Evolutionary conservation across 192 early-diverging fungal species (phyloP).

Genomic region (Coemansia sp.): DNA sequence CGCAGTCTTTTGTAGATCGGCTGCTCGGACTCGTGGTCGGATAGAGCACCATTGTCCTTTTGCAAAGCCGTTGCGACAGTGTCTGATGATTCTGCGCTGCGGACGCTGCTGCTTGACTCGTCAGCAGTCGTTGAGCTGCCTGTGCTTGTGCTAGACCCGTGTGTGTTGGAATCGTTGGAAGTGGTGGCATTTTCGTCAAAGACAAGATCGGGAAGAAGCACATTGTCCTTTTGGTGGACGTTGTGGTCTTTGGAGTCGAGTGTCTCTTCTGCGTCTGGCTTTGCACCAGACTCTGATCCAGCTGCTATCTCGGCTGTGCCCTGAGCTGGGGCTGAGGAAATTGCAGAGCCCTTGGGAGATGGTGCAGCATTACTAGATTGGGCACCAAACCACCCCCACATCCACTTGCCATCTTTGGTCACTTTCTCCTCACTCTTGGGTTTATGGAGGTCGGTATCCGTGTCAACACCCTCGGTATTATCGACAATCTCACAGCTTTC

Average conservation of each 20-base stretch:
- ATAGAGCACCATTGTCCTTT: background rate
- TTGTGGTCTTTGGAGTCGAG: background rate
- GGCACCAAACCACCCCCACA: slow-evolving; percentile 15
- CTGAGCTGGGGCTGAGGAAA: background rate
- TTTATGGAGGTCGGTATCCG: background rate
- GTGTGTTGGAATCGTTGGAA: background rate
- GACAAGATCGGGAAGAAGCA: slow-evolving; percentile 34
- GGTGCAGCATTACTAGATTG: background rate
- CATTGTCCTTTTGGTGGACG: slow-evolving; percentile 13
- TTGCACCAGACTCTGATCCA: background rate
- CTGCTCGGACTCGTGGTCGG: background rate
- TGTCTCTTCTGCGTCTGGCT: background rate
- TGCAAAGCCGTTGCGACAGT: background rate
- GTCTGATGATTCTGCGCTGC: background rate
- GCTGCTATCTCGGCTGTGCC: background rate
- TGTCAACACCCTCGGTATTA: background rate
- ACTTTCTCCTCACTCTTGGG: background rate
- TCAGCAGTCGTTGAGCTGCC: background rate
- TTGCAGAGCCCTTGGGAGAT: background rate
- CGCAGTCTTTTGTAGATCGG: slow-evolving; percentile 30
- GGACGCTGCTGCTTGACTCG: background rate
- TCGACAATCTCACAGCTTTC: background rate
- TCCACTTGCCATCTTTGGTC: slow-evolving; percentile 1
- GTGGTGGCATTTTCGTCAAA: slow-evolving; percentile 2
- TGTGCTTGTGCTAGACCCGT: background rate